Percentiles rank a stretch among this genome's conserved stretches.
These are phyloP conservation scores for Eucalyptus paniculata DNA, from an alignment of 345 rosid genomes.

Conservation along the genomic window DNA sequence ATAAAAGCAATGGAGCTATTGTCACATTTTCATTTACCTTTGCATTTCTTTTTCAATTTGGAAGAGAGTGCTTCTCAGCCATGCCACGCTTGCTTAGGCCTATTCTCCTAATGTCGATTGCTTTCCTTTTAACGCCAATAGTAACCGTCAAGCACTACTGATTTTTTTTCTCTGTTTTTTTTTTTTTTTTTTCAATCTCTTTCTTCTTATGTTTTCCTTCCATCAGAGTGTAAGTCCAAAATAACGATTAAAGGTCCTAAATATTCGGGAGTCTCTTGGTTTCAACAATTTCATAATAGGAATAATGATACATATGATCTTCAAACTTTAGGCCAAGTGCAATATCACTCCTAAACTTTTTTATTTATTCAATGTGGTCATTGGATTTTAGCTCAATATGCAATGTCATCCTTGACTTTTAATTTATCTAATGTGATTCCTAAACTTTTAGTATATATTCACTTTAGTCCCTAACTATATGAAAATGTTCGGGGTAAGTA, in stretches of 20 bases:
- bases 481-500: no score
- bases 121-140: background rate
- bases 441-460: no score
- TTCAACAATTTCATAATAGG: background rate
- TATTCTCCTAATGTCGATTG: background rate
- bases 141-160: background rate
- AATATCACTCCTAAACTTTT: background rate
- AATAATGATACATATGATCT: background rate
- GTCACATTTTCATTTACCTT: background rate
- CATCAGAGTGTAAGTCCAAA: background rate
- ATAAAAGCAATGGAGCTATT: background rate
- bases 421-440: no score
- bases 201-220: background rate
- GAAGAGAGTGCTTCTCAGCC: background rate
- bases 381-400: no score
- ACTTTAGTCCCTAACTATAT: background rate
- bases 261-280: background rate
- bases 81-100: background rate
- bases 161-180: no score
- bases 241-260: no score
- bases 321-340: background rate
- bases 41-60: background rate
- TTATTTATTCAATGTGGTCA: no score
- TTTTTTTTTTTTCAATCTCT: no score
- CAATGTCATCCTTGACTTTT: background rate